Percentiles rank a stretch among this genome's conserved stretches.
These are phyloP conservation scores for Striga hermonthica DNA, from an alignment of 305 asterid genomes.

Conservation along the genomic window DNA sequence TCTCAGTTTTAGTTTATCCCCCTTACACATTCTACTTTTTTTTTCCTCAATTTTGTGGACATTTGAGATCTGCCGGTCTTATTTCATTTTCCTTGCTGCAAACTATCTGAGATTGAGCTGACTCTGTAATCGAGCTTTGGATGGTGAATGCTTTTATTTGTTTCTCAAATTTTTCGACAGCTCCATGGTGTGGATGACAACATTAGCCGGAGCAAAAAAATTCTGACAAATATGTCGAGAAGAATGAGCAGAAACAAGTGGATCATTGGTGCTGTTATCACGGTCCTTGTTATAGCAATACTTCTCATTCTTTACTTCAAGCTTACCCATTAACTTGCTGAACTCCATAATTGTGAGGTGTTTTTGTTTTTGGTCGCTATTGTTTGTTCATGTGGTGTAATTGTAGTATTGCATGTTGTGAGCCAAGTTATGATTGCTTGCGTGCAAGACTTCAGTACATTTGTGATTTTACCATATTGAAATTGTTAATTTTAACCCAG, in stretches of 20 bases:
- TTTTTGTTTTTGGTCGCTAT: no score
- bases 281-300: conserved; percentile 69
- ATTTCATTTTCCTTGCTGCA: neutral
- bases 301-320: conserved; percentile 69
- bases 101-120: no score
- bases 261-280: conserved; percentile 73
- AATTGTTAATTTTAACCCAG: no score
- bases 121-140: no score
- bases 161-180: conserved; percentile 40
- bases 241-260: conserved; percentile 84
- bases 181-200: conserved; percentile 86
- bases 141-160: neutral
- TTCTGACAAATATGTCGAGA: conserved; percentile 74
- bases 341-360: no score
- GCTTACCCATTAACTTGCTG: conserved; percentile 27
- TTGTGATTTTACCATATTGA: no score
- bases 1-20: no score
- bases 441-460: no score
- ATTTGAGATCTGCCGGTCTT: neutral
- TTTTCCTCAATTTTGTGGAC: neutral
- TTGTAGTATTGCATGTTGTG: no score
- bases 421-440: no score
- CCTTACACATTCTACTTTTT: neutral
- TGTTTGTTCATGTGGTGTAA: no score
- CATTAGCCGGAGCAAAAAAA: conserved; percentile 78